These are phyloP conservation scores for Pestalotiopsis sp. DNA, from an alignment of 2,329 filamentous ascomycete genomes.

Conservation along the genomic window DNA sequence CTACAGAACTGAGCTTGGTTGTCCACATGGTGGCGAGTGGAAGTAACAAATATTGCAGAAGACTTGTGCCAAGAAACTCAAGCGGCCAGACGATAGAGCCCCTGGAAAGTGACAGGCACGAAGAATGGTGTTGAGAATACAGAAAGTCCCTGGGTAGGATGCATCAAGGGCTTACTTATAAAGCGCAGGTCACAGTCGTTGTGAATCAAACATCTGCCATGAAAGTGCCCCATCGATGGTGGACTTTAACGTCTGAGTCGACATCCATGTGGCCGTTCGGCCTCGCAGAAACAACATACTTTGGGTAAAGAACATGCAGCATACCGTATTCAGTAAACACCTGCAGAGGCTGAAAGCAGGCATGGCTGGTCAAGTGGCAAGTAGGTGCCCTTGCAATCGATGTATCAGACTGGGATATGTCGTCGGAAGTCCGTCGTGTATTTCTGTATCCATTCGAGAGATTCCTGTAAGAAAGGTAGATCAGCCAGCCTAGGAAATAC, in stretches of 20 bases:
- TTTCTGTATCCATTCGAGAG: neutral
- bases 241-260: neutral
- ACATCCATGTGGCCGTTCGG: neutral
- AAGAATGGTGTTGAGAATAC: neutral
- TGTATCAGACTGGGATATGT: neutral
- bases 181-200: neutral
- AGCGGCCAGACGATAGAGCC: neutral
- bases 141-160: neutral
- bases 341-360: neutral
- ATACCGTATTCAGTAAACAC: neutral
- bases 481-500: neutral
- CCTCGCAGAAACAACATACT: neutral
- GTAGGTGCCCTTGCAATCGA: neutral
- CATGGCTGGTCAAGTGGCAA: too few species aligned
- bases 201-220: neutral
- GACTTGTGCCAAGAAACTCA: neutral
- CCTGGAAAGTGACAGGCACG: neutral
- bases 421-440: neutral
- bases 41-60: neutral
- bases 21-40: neutral
- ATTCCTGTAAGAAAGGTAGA: neutral
- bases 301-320: neutral
- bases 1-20: conserved; percentile 13
- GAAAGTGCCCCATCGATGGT: neutral
- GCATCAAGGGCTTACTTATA: conserved; percentile 9